Evolutionary conservation across 345 rosid genomes (phyloP), one percentile per base, ranked within the genome.

Genomic region (Dipteronia sinensis): DNA sequence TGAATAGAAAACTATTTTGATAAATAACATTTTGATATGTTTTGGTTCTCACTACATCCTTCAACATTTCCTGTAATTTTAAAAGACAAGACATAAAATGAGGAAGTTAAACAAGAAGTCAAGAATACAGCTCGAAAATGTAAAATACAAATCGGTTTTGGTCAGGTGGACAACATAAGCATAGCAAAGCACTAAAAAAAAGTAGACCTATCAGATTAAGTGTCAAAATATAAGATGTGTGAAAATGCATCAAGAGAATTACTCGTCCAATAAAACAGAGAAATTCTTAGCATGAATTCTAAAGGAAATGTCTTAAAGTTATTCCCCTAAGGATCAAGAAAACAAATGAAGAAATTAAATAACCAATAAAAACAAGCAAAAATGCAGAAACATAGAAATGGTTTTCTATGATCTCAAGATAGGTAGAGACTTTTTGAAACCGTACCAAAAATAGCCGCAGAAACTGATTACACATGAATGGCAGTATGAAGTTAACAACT

Each of bases 21-120:
- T 94, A 91, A 83, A 97, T 97, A 73, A 90, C 99, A 77, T 93
- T 92, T 87, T 92, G 98, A 82, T 96, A 96, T 49, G 98, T 94
- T 89, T 91, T 92, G 9, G 99, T 97, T 86, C 99, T 92, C 76
- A 97, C 98, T 0, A 81, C 86, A 87, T 97, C 99, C 83, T 97
- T 97, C 23, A 97, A 82, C 99, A 97, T 97, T 88, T 97, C 99
- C 99, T 97, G 91, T 82, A 87, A 84, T 61, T 62, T 2, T 6
- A 19, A 9, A 55, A 8, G n/a, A 40, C 19, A 67, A 29, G 40
- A 38, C 40, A 56, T 38, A 62, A 22, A 12, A 20, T 47, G 16
- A 76, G 19, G 11, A 46, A 44, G n/a, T 20, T 27, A 17, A 42
- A 56, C 10, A 53, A 69, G 67, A 56, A 40, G 27, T 44, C 10